phyloP scores from a whole-genome alignment of 2,329 filamentous ascomycete genomes.

The Sporothrix brunneoviolacea region DNA sequence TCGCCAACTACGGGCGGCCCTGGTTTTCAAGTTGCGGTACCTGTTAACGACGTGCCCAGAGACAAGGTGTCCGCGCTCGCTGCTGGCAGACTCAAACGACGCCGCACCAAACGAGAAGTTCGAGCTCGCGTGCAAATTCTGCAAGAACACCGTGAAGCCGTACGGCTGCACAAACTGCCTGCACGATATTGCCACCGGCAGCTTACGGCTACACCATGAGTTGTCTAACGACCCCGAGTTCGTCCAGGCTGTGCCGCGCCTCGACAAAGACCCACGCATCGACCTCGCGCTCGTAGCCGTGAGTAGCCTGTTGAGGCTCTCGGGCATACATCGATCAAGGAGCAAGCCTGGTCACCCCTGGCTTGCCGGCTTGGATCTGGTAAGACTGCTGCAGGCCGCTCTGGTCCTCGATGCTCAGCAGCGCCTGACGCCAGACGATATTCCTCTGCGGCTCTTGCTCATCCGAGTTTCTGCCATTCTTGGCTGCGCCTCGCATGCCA shows the following conservation, averaged over 20 bases:
- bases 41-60: constrained; percentile 35
- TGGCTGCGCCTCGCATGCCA: constrained; percentile 41
- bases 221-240: constrained; percentile 20
- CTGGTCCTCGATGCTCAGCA: constrained; percentile 45
- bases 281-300: constrained; percentile 28
- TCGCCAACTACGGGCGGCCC: constrained; percentile 14
- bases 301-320: constrained; percentile 25
- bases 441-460: constrained; percentile 42
- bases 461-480: constrained; percentile 45
- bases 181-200: constrained; percentile 18
- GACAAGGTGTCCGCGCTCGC: constrained; percentile 16
- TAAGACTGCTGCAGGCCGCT: constrained; percentile 41
- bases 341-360: background rate
- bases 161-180: constrained; percentile 16
- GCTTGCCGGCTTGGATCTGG: constrained; percentile 21
- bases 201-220: constrained; percentile 18
- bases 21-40: constrained; percentile 39
- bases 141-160: background rate
- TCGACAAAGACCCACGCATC: constrained; percentile 28
- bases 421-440: constrained; percentile 37
- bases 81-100: too few relatives aligned
- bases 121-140: constrained; percentile 19
- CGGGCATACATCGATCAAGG: constrained; percentile 19
- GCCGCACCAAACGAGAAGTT: background rate
- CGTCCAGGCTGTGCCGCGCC: constrained; percentile 18